Evolutionary conservation across 2,329 filamentous ascomycete species (phyloP).

Genomic region (Mariannaea elegans): DNA sequence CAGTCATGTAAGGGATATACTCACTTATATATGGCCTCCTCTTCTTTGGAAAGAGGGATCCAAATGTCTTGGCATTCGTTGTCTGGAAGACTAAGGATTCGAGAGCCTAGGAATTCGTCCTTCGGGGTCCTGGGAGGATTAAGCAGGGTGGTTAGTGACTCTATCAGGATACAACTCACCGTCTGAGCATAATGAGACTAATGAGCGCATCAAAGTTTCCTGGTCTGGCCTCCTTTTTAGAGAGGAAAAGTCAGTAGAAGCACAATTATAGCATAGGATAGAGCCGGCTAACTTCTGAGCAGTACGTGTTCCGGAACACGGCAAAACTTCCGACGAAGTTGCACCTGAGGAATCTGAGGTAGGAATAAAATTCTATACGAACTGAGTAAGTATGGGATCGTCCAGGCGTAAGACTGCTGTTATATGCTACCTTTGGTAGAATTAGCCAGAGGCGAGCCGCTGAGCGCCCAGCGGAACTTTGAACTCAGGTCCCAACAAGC

Average conservation of each 20-base stretch:
- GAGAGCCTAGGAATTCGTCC: constrained; percentile 39
- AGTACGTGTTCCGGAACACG: constrained; percentile 29
- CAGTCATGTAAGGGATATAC: not conserved
- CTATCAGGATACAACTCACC: constrained; percentile 25
- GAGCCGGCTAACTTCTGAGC: constrained; percentile 23
- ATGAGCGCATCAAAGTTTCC: constrained; percentile 31
- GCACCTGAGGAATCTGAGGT: constrained; percentile 45
- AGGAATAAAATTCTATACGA: constrained; percentile 47
- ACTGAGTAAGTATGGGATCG: rapidly evolving
- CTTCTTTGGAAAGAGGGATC: constrained; percentile 38
- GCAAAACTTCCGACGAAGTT: constrained; percentile 2
- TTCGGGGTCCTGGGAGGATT: constrained; percentile 33
- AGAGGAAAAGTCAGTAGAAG: not conserved
- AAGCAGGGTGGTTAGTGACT: not conserved
- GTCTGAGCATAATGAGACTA: constrained; percentile 40
- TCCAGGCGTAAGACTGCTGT: not conserved
- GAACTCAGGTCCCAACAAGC: constrained; percentile 38
- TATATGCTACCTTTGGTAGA: constrained; percentile 36
- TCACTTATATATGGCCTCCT: constrained; percentile 39
- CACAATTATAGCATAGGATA: not conserved
- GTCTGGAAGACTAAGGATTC: constrained; percentile 38
- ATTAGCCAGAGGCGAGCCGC: constrained; percentile 49
- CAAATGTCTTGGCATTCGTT: constrained; percentile 27
- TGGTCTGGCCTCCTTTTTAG: constrained; percentile 19
- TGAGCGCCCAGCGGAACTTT: constrained; percentile 48